These are phyloP conservation scores for Paecilomyces fulvus DNA, from an alignment of 2,329 filamentous ascomycete species.

Conservation along the genomic window DNA sequence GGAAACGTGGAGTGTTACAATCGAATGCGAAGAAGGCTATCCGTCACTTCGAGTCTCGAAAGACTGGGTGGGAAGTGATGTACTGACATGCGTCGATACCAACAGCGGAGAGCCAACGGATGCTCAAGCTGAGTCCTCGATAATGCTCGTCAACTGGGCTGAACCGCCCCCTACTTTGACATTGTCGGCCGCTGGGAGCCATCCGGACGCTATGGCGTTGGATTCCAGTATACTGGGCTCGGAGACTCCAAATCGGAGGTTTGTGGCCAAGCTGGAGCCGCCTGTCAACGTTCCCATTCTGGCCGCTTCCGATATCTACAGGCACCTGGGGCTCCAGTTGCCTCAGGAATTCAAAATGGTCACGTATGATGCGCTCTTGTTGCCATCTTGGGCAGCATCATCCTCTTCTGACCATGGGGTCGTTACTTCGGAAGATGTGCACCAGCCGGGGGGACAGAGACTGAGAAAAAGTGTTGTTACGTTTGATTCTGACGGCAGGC, in stretches of 20 bases:
- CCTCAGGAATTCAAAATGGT: slow-evolving; percentile 31
- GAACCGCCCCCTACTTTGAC: slow-evolving; percentile 31
- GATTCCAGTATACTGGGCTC: slow-evolving; percentile 29
- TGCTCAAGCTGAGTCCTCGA: slow-evolving; percentile 14
- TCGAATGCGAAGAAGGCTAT: slow-evolving; percentile 39
- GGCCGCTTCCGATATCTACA: slow-evolving; percentile 33
- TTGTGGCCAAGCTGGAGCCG: slow-evolving; percentile 35
- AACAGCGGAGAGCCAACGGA: slow-evolving; percentile 15
- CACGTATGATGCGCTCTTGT: slow-evolving; percentile 31
- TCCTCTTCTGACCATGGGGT: slow-evolving; percentile 12
- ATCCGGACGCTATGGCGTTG: slow-evolving; percentile 28
- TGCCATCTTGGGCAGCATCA: slow-evolving; percentile 21
- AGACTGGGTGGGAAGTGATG: slow-evolving; percentile 32
- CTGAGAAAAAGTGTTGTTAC: slow-evolving; percentile 24
- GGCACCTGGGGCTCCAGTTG: slow-evolving; percentile 31
- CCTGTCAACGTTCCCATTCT: slow-evolving; percentile 35
- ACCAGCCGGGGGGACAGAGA: slow-evolving; percentile 21
- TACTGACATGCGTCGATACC: slow-evolving; percentile 21
- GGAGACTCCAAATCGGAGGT: slow-evolving; percentile 35
- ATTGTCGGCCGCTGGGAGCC: slow-evolving; percentile 19
- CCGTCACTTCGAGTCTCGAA: slow-evolving; percentile 37
- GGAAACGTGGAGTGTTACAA: slow-evolving; percentile 27
- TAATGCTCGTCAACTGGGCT: slow-evolving; percentile 28
- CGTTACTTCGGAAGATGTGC: slow-evolving; percentile 17
- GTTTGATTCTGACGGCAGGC: slow-evolving; percentile 21